phyloP scores from a whole-genome alignment of 1,139 yeast genomes.

The Saccharomyces hybrid region DNA sequence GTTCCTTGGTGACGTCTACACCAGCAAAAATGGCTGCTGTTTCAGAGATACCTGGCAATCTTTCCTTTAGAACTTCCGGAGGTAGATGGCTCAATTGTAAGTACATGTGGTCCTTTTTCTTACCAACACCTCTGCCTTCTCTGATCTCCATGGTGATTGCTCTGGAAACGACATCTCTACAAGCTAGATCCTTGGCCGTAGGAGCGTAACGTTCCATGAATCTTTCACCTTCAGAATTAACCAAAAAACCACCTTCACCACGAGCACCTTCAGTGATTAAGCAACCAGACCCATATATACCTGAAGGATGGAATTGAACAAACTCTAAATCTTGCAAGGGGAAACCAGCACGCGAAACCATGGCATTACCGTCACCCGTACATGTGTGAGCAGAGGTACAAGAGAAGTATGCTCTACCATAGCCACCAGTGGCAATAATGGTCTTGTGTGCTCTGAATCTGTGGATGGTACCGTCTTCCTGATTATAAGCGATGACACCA shows the following conservation, averaged over 20 bases:
- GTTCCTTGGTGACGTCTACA: constrained; percentile 98
- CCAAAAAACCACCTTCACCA: constrained; percentile 98
- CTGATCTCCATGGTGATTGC: constrained; percentile 98
- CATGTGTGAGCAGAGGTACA: constrained; percentile 99
- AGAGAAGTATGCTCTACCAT: constrained; percentile 96
- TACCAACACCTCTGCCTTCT: constrained; percentile 99
- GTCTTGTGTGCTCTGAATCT: constrained; percentile 96
- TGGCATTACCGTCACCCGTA: constrained; percentile 98
- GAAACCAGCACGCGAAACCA: constrained; percentile 97
- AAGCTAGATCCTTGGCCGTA: constrained; percentile 95
- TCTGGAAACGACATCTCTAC: constrained; percentile 96
- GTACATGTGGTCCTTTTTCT: constrained; percentile 88
- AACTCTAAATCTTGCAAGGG: constrained; percentile 97
- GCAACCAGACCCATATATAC: constrained; percentile 98
- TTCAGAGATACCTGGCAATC: constrained; percentile 98
- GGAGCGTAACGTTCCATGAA: constrained; percentile 99
- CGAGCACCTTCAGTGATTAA: constrained; percentile 98
- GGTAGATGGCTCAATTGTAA: constrained; percentile 94
- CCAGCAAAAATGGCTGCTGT: constrained; percentile 98
- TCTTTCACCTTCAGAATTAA: constrained; percentile 97
- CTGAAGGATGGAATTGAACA: constrained; percentile 98
- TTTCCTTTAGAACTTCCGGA: constrained; percentile 81
- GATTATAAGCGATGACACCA: constrained; percentile 95
- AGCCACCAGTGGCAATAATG: constrained; percentile 96
- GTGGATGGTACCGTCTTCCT: constrained; percentile 97